These are phyloP conservation scores for Cladorrhinum sp. DNA, from an alignment of 2,329 filamentous ascomycete species.

Conservation along the genomic window DNA sequence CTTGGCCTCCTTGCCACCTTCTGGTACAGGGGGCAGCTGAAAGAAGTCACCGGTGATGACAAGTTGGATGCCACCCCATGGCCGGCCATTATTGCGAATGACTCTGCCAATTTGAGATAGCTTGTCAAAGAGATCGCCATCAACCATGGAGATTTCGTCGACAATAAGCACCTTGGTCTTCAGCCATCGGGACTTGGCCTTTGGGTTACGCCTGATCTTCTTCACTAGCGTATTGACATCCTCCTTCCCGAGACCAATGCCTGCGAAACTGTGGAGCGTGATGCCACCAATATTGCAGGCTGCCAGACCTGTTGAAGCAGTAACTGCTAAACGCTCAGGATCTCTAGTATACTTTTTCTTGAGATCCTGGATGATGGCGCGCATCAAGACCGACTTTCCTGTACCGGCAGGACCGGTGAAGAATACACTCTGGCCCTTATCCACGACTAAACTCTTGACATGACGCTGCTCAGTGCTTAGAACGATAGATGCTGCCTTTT, in stretches of 20 bases:
- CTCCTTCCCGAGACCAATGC: constrained; percentile 93
- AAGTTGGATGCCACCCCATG: constrained; percentile 94
- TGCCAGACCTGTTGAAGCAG: constrained; percentile 90
- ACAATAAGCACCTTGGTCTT: constrained; percentile 83
- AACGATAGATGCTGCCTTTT: constrained; percentile 55
- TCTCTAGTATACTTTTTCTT: constrained; percentile 73
- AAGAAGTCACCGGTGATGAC: constrained; percentile 98
- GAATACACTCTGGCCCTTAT: constrained; percentile 84
- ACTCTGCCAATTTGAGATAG: constrained; percentile 81
- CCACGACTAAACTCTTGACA: constrained; percentile 77
- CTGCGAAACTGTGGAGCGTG: constrained; percentile 92
- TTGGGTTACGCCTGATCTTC: constrained; percentile 85
- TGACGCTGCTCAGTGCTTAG: constrained; percentile 84
- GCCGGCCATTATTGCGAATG: constrained; percentile 84
- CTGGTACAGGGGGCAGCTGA: constrained; percentile 86
- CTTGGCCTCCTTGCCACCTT: constrained; percentile 62
- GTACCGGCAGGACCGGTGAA: constrained; percentile 97
- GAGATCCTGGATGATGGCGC: constrained; percentile 80
- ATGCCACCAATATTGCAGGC: constrained; percentile 96
- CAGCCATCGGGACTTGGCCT: constrained; percentile 86
- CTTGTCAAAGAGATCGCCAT: constrained; percentile 95
- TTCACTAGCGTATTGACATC: constrained; percentile 74
- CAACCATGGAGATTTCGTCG: constrained; percentile 98
- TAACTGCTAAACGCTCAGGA: constrained; percentile 83
- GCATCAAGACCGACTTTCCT: constrained; percentile 93